phyloP scores from a whole-genome alignment of 2,329 filamentous ascomycete genomes.

The Colletotrichum spinosum region DNA sequence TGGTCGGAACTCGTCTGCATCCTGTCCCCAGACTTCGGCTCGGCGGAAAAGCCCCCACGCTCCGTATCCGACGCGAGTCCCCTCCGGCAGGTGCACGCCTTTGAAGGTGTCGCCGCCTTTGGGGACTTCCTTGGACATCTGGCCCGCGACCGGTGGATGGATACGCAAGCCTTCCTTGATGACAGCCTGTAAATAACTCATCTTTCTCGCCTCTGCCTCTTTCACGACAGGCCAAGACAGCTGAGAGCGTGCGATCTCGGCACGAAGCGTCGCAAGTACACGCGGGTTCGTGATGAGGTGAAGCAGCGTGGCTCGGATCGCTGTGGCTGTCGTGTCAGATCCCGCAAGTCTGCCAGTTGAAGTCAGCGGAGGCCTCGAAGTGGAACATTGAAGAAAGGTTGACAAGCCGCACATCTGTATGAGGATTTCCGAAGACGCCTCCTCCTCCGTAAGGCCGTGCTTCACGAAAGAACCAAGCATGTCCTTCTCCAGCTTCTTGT shows the following conservation, averaged over 20 bases:
- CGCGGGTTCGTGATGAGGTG: conserved; percentile 62
- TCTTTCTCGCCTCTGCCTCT: conserved; percentile 47
- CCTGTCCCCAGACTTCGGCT: conserved; percentile 49
- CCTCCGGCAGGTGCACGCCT: conserved; percentile 45
- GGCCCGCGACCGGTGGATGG: conserved; percentile 49
- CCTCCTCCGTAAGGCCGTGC: conserved; percentile 51
- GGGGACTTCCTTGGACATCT: conserved; percentile 46
- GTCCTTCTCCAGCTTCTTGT: conserved; percentile 57
- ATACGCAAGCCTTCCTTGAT: conserved; percentile 61
- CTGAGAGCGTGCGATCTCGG: conserved; percentile 51
- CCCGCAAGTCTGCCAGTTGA: conserved; percentile 58
- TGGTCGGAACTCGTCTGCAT: conserved; percentile 48
- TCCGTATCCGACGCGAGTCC: conserved; percentile 47
- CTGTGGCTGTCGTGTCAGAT: conserved; percentile 68
- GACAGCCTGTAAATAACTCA: conserved; percentile 60
- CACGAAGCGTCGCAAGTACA: conserved; percentile 57
- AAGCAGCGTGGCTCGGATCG: conserved; percentile 64
- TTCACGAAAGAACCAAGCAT: conserved; percentile 61
- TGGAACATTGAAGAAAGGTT: not conserved
- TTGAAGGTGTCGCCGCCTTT: conserved; percentile 23
- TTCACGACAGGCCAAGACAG: conserved; percentile 43
- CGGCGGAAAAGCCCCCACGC: conserved; percentile 49
- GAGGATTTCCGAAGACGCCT: conserved; percentile 57
- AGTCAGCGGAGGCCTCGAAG: conserved; percentile 22
- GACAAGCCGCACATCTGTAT: conserved; percentile 46